Evolutionary conservation across 192 early-diverging fungal species (phyloP).

Genomic region (Umbelopsis vinacea): DNA sequence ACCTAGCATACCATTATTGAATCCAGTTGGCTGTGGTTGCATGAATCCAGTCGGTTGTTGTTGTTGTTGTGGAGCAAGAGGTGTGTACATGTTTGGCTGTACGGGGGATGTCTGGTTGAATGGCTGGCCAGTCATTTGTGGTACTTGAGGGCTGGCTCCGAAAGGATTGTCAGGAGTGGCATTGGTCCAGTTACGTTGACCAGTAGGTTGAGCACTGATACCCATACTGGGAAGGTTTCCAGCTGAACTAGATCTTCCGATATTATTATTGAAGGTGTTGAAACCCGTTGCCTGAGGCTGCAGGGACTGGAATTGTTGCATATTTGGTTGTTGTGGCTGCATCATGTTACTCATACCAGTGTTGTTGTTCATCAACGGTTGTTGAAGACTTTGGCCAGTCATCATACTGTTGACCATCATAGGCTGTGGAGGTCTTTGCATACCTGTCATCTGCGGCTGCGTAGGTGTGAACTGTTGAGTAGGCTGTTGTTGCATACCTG

Average conservation of each 20-base stretch:
- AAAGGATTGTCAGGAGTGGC: constrained; percentile 46
- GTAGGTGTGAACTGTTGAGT: constrained; percentile 20
- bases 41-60: constrained; percentile 27
- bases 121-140: constrained; percentile 4
- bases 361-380: not conserved
- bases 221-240: constrained; percentile 13
- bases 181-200: constrained; percentile 29
- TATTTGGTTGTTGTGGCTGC: constrained; percentile 27
- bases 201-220: constrained; percentile 7
- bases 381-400: not conserved
- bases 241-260: not conserved
- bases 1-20: not conserved
- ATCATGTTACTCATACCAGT: not conserved
- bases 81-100: not conserved
- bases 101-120: constrained; percentile 10
- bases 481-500: not conserved
- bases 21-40: constrained; percentile 15
- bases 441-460: constrained; percentile 1
- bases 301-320: constrained; percentile 32
- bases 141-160: constrained; percentile 6
- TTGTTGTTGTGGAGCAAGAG: constrained; percentile 11
- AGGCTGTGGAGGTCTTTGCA: not conserved
- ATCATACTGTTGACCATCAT: constrained; percentile 1
- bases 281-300: constrained; percentile 20
- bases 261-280: constrained; percentile 13